Conservation (phyloP, 2,329 filamentous ascomycete species). For the Paraconiothyrium sp. region DNA sequence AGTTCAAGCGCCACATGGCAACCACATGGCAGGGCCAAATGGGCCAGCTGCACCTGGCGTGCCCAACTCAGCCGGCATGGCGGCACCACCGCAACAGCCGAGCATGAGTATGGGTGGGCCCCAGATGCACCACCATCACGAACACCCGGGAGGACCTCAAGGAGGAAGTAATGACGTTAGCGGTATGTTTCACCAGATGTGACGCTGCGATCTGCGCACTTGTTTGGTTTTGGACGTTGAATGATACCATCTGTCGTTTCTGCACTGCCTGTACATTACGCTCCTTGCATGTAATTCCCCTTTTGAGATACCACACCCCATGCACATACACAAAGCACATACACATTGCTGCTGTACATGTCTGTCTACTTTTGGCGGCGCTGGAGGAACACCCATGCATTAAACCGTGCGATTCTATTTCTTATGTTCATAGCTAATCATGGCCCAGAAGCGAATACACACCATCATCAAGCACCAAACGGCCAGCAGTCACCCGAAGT, state of each 20-base stretch:
- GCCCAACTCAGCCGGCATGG: constrained; percentile 70
- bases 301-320: constrained; percentile 48
- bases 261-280: constrained; percentile 55
- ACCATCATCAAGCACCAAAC: constrained; percentile 72
- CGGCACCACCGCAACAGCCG: constrained; percentile 67
- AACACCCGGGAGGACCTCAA: constrained; percentile 72
- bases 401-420: constrained; percentile 55
- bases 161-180: constrained; percentile 82
- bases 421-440: constrained; percentile 63
- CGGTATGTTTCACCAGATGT: constrained; percentile 99
- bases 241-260: constrained; percentile 55
- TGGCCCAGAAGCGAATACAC: constrained; percentile 68
- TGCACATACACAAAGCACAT: constrained; percentile 43
- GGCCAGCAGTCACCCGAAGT: constrained; percentile 69
- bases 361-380: constrained; percentile 33
- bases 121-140: constrained; percentile 77
- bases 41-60: constrained; percentile 70
- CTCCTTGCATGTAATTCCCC: constrained; percentile 55
- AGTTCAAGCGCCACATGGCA: constrained; percentile 66
- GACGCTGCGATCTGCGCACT: constrained; percentile 61
- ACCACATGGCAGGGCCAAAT: constrained; percentile 74
- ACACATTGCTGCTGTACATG: constrained; percentile 32
- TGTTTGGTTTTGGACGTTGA: constrained; percentile 45
- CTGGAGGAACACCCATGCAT: constrained; percentile 26
- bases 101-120: constrained; percentile 73